Conservation (phyloP, 306 rosid species). For the Rosa persica region DNA sequence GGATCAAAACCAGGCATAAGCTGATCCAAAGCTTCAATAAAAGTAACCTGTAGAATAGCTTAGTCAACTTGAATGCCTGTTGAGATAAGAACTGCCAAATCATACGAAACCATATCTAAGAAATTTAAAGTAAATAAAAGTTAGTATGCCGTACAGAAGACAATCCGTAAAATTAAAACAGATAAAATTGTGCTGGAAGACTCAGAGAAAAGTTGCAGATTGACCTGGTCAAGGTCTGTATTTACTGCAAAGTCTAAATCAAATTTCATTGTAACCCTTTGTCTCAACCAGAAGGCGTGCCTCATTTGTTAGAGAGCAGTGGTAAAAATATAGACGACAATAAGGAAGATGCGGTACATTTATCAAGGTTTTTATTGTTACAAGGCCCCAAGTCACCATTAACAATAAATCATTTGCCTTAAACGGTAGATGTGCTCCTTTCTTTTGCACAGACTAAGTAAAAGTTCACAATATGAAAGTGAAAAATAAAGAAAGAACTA, state of each 20-base stretch:
- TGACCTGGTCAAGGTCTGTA: conserved; percentile 2
- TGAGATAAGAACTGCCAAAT: conserved; percentile 9
- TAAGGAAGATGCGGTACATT: background rate
- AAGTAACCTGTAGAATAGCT: conserved; percentile 75
- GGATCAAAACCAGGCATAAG: conserved; percentile 99
- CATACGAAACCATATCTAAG: background rate
- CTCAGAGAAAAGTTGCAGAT: background rate
- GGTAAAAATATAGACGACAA: no score
- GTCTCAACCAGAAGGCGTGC: background rate
- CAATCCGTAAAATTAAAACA: background rate
- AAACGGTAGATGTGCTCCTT: background rate
- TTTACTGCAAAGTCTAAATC: background rate
- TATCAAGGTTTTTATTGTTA: background rate
- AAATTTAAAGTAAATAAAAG: background rate
- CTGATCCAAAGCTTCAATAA: conserved; percentile 94
- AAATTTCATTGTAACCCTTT: background rate
- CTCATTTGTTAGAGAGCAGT: background rate
- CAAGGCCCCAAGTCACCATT: background rate
- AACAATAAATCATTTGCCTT: background rate
- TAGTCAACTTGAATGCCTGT: conserved; percentile 15
- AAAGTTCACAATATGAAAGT: background rate
- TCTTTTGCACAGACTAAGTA: background rate
- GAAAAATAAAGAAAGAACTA: conserved; percentile 28
- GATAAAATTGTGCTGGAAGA: background rate
- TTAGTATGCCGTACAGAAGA: background rate